These are phyloP conservation scores for Fragaria vesca DNA, from an alignment of 306 rosid species.

Conservation along the genomic window DNA sequence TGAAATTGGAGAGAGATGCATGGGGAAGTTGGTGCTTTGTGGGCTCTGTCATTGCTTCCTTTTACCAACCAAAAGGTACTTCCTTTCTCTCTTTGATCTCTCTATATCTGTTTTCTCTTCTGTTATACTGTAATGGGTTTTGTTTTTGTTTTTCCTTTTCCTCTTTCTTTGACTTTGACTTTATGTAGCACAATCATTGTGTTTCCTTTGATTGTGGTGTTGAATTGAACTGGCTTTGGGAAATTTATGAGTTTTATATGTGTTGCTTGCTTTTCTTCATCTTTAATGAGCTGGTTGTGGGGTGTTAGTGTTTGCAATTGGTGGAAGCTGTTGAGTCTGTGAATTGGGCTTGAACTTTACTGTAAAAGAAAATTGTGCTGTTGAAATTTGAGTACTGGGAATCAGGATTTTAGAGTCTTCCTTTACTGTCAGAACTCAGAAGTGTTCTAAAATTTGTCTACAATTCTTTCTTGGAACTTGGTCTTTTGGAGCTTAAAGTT, in stretches of 20 bases:
- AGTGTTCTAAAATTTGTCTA: background rate
- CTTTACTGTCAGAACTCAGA: background rate
- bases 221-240: slow-evolving; percentile 34
- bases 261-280: slow-evolving; percentile 9
- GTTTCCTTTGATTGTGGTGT: slow-evolving; percentile 36
- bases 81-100: slow-evolving; percentile 26
- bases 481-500: background rate
- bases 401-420: slow-evolving; percentile 1
- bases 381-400: slow-evolving; percentile 19
- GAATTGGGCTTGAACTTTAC: slow-evolving; percentile 18
- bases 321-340: slow-evolving; percentile 17
- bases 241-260: slow-evolving; percentile 18
- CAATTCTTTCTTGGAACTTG: background rate
- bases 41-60: slow-evolving; percentile 61
- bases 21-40: slow-evolving; percentile 53
- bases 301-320: slow-evolving; percentile 4
- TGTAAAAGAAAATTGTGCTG: background rate
- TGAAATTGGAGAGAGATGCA: slow-evolving; percentile 42
- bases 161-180: slow-evolving; percentile 35
- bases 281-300: slow-evolving; percentile 29
- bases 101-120: slow-evolving; percentile 7
- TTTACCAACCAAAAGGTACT: slow-evolving; percentile 54
- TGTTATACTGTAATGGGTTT: slow-evolving; percentile 33
- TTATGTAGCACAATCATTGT: slow-evolving; percentile 29
- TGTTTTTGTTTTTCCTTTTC: slow-evolving; percentile 1